A percentile compares a stretch with the other conserved stretches of the same genome.
Evolutionary conservation across 2,329 filamentous ascomycete species (phyloP).

Genomic region (Diaporthe ilicicola): DNA sequence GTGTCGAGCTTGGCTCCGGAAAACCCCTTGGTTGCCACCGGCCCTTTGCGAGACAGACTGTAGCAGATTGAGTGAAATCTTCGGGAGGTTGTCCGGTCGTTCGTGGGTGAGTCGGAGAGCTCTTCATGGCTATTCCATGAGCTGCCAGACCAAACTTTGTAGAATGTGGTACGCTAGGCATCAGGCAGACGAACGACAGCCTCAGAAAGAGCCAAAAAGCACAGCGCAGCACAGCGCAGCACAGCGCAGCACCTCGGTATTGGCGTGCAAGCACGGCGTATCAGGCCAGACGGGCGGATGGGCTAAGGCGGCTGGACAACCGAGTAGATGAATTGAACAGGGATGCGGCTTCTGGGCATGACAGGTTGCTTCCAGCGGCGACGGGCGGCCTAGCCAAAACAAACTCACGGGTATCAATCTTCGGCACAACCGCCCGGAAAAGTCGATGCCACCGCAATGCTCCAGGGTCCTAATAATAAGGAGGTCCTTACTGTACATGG

Average conservation of each 20-base stretch:
- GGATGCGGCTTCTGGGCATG: slow-evolving; percentile 2
- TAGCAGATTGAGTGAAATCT: slow-evolving; percentile 4
- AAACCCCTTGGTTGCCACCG: background rate
- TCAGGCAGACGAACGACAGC: background rate
- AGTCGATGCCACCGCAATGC: background rate
- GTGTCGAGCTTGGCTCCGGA: background rate
- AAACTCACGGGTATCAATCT: background rate
- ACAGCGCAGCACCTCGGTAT: background rate
- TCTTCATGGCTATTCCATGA: background rate
- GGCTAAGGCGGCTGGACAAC: slow-evolving; percentile 11
- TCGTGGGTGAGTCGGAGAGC: background rate
- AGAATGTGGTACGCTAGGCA: background rate
- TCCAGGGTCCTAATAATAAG: slow-evolving; percentile 1
- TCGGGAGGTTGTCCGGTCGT: background rate
- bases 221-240: no score
- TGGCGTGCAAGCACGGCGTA: background rate
- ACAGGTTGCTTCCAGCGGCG: background rate
- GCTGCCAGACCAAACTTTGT: background rate
- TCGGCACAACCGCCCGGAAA: slow-evolving; percentile 14
- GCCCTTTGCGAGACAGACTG: background rate
- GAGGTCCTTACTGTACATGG: background rate
- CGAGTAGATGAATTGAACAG: slow-evolving; percentile 1
- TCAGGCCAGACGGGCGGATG: background rate
- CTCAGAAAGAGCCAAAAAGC: background rate
- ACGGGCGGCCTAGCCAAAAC: background rate